Conservation (phyloP, 306 rosid species). For the Castanea mollissima region DNA sequence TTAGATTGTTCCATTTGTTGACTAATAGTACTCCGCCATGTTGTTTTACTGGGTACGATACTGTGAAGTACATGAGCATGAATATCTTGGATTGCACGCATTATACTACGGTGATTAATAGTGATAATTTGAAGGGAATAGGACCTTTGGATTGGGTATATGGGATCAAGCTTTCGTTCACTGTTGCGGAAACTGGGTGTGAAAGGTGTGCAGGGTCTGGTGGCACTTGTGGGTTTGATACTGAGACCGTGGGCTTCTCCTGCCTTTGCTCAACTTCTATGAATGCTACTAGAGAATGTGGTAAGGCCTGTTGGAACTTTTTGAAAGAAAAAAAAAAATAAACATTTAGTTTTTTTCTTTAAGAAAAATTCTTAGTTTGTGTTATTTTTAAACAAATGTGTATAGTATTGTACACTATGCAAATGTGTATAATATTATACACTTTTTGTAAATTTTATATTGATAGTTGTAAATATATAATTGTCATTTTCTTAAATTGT, state of each 20-base stretch:
- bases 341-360: too few relatives aligned
- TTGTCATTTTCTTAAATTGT: too few relatives aligned
- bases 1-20: conserved; percentile 63
- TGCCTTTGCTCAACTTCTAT: conserved; percentile 69
- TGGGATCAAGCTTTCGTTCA: conserved; percentile 70
- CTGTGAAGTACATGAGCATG: conserved; percentile 83
- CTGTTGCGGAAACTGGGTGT: conserved; percentile 76
- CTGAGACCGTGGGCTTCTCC: conserved; percentile 67
- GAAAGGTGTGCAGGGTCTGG: conserved; percentile 60
- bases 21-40: conserved; percentile 77
- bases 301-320: conserved; percentile 28
- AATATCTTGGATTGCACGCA: conserved; percentile 85
- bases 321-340: background rate
- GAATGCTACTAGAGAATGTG: conserved; percentile 69
- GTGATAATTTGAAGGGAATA: conserved; percentile 49
- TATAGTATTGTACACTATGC: too few relatives aligned
- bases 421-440: too few relatives aligned
- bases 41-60: conserved; percentile 71
- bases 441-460: too few relatives aligned
- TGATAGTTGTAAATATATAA: too few relatives aligned
- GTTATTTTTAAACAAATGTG: too few relatives aligned
- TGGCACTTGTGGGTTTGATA: conserved; percentile 85
- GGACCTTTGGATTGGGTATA: conserved; percentile 90
- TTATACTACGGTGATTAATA: conserved; percentile 63
- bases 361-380: too few relatives aligned